phyloP scores from a whole-genome alignment of 2,329 filamentous ascomycete genomes.

The Penicillium sp. region DNA sequence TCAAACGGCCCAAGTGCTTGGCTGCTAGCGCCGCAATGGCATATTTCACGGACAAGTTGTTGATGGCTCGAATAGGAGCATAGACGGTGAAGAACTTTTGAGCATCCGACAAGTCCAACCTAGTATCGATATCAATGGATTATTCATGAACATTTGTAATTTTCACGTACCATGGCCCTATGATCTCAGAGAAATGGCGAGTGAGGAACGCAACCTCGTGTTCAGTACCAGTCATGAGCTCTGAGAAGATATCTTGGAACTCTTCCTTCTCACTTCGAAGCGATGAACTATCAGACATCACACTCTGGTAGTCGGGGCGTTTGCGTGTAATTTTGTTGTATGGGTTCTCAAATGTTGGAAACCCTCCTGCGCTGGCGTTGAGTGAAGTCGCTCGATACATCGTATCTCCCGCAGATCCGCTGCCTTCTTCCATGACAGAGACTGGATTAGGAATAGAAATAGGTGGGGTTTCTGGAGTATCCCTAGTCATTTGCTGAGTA shows the following conservation, averaged over 20 bases:
- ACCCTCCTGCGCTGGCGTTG: not conserved
- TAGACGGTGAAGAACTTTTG: conserved; percentile 40
- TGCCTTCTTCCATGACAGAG: not conserved
- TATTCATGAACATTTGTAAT: not conserved
- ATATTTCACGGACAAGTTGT: conserved; percentile 34
- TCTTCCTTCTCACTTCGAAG: conserved; percentile 29
- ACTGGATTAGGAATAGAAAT: not conserved
- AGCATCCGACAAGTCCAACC: conserved; percentile 41
- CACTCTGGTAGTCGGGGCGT: conserved; percentile 1
- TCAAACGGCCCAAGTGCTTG: conserved; percentile 39
- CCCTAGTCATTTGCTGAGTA: not conserved
- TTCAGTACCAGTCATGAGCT: conserved; percentile 38
- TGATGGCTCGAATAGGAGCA: conserved; percentile 38
- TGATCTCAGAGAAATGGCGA: conserved; percentile 35
- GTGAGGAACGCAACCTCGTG: conserved; percentile 40
- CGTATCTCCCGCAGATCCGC: conserved; percentile 3
- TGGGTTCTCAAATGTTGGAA: conserved; percentile 1
- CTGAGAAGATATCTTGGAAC: conserved; percentile 36
- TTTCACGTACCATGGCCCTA: conserved; percentile 36
- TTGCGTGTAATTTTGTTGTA: conserved; percentile 1
- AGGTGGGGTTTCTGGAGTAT: not conserved
- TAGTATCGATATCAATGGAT: conserved; percentile 18
- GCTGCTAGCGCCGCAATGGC: conserved; percentile 40
- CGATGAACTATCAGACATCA: conserved; percentile 16
- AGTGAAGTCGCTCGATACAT: conserved; percentile 12